These are phyloP conservation scores for Leccinum imitatum DNA, from an alignment of 768 basidiomycete species.

Conservation along the genomic window DNA sequence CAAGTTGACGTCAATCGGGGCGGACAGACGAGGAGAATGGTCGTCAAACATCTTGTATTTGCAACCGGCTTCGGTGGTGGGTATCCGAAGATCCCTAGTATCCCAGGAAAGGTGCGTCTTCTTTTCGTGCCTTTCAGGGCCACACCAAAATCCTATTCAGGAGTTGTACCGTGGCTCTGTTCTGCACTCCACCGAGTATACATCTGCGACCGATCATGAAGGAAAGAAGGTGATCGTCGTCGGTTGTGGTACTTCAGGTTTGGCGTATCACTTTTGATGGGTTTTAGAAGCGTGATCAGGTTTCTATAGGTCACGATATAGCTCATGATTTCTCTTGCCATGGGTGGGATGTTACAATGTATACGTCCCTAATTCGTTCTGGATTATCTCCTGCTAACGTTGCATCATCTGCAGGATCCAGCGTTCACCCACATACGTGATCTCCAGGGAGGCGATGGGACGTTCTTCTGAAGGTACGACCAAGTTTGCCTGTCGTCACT, in stretches of 20 bases:
- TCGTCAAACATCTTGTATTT: slow-evolving; percentile 52
- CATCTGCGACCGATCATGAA: slow-evolving; percentile 41
- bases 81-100: slow-evolving; percentile 43
- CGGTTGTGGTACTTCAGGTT: slow-evolving; percentile 62
- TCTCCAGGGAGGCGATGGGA: not conserved
- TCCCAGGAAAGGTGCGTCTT: slow-evolving; percentile 40
- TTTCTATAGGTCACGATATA: slow-evolving; percentile 38
- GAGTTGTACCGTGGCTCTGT: slow-evolving; percentile 51
- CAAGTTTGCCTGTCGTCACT: not conserved
- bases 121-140: not conserved
- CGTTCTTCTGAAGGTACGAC: not conserved
- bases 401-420: slow-evolving; percentile 11
- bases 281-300: not conserved
- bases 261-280: not conserved
- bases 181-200: slow-evolving; percentile 54
- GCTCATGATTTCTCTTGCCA: slow-evolving; percentile 33
- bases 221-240: slow-evolving; percentile 68
- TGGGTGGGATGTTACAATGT: slow-evolving; percentile 32
- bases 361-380: slow-evolving; percentile 12
- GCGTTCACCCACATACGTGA: not conserved
- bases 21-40: slow-evolving; percentile 34
- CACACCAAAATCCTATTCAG: slow-evolving; percentile 19
- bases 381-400: slow-evolving; percentile 25
- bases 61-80: slow-evolving; percentile 54
- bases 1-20: slow-evolving; percentile 37